These are phyloP conservation scores for apple (Malus domestica) DNA, from an alignment of 306 rosid species.

Conservation along the genomic window DNA sequence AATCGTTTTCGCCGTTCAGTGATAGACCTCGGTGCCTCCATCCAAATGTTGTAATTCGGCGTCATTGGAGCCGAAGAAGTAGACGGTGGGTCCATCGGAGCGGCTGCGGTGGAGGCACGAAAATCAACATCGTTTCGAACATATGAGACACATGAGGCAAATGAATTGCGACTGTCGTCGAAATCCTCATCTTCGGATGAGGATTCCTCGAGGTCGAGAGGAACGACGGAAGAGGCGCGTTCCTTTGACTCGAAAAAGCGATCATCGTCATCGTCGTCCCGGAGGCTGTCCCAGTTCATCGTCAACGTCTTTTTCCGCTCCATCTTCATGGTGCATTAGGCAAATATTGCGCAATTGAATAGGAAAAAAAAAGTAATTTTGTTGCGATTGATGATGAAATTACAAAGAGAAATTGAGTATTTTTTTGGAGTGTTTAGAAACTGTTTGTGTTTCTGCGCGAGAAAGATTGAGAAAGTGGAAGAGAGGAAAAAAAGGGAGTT, in stretches of 20 bases:
- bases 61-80: background rate
- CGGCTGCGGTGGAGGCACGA: background rate
- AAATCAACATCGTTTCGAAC: conserved; percentile 7
- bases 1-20: conserved; percentile 45
- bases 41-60: conserved; percentile 65
- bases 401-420: background rate
- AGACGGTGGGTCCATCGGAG: background rate
- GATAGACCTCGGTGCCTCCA: conserved; percentile 65
- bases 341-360: background rate
- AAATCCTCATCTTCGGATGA: conserved; percentile 38
- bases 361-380: background rate
- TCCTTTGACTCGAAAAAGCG: conserved; percentile 49
- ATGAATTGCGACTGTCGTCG: conserved; percentile 51
- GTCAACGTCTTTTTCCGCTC: conserved; percentile 39
- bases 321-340: conserved; percentile 25
- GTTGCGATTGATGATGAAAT: background rate
- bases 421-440: background rate
- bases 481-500: conserved; percentile 33
- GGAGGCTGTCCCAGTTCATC: conserved; percentile 58
- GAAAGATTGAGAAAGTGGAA: conserved; percentile 18
- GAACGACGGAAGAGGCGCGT: conserved; percentile 31
- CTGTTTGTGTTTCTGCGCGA: background rate
- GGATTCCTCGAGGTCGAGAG: conserved; percentile 31
- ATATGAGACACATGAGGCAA: conserved; percentile 47
- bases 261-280: conserved; percentile 45